Base-by-base conservation (phyloP, 2,329 filamentous ascomycete species). In the Colletotrichum spaethianum region DNA sequence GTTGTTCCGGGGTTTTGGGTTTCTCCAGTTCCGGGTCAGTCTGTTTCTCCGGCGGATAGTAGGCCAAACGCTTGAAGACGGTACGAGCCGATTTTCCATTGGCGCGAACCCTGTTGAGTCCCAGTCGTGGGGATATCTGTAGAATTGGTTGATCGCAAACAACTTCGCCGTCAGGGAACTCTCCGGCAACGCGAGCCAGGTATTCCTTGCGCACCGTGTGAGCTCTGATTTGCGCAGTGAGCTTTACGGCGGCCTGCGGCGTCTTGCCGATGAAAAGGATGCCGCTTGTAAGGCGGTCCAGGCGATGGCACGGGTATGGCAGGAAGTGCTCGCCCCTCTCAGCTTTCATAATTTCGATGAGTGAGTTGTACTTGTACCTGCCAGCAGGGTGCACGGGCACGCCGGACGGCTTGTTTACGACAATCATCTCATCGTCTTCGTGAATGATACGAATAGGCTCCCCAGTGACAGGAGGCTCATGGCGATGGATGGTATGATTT, bases 201-300 rank as follows among this genome's bases (percentile, higher is more conserved):
- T 99, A 99, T 81, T 99, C 96, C 81, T 99, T 99, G 76, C 94
- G 92, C 46, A 99, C 94, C 0, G 93, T 96, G 44, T 96, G 89
- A 6, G 89, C 89, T 75, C 91, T 89, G 70, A 99, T 94, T 81
- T 98, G 93, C 52, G 87, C 84, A 66, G 92, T 91, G 75, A 99
- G 88, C 40, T 87, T 86, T 75, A 96, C 94, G 0, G 96, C 96
- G 0, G 93, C 94, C 77, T 91, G 90, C 46, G 92, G 87, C 74
- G 94, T 91, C 83, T 99, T 99, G 36, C 93, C 96, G 76, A 99
- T 92, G 81, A 99, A 99, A 96, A 99, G 98, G 80, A 99, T 93
- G 60, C 96, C 96, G 77, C 94, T 98, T 0, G 96, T 99, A 77
- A 99, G 85, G 63, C 96, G 88, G 80, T 99, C 96, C 36, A 99